Conservation (phyloP, 2,329 filamentous ascomycete genomes). For the Talaromyces verruculosus region DNA sequence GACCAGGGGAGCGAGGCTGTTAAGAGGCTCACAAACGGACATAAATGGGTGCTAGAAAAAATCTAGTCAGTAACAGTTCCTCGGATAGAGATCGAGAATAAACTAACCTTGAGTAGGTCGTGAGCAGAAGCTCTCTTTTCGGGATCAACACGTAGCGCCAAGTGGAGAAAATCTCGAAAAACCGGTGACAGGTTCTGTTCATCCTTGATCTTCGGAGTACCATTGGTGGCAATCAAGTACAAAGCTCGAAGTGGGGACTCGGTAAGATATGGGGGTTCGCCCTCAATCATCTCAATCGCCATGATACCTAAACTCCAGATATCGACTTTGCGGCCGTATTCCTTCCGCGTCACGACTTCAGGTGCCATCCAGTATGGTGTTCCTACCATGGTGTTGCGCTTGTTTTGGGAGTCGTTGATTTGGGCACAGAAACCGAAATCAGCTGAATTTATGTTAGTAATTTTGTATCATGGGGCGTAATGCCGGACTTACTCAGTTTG, state of each 20-base stretch:
- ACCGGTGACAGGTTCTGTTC: conserved; percentile 76
- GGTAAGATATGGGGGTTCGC: conserved; percentile 93
- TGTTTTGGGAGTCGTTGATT: conserved; percentile 95
- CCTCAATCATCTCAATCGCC: conserved; percentile 99
- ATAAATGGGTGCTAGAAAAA: conserved; percentile 73
- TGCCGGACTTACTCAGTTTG: conserved; percentile 75
- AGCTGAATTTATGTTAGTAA: conserved; percentile 53
- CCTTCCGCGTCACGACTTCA: conserved; percentile 94
- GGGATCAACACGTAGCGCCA: conserved; percentile 93
- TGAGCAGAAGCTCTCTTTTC: conserved; percentile 95
- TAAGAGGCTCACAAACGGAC: conserved; percentile 70
- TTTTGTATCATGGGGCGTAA: too few relatives aligned
- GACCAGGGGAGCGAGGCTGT: conserved; percentile 81
- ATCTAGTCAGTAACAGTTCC: conserved; percentile 17
- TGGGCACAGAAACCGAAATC: conserved; percentile 99
- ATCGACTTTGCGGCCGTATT: conserved; percentile 97
- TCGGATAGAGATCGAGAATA: not conserved
- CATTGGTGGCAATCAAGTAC: conserved; percentile 95
- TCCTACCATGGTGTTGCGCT: conserved; percentile 98
- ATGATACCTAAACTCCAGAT: conserved; percentile 99
- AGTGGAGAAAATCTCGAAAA: conserved; percentile 88
- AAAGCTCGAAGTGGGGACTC: conserved; percentile 90
- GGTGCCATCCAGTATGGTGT: conserved; percentile 99
- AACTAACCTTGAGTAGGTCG: conserved; percentile 84
- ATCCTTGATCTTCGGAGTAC: conserved; percentile 92